Base-by-base conservation (phyloP, 345 rosid species). In the Excoecaria cochinchinensis region DNA sequence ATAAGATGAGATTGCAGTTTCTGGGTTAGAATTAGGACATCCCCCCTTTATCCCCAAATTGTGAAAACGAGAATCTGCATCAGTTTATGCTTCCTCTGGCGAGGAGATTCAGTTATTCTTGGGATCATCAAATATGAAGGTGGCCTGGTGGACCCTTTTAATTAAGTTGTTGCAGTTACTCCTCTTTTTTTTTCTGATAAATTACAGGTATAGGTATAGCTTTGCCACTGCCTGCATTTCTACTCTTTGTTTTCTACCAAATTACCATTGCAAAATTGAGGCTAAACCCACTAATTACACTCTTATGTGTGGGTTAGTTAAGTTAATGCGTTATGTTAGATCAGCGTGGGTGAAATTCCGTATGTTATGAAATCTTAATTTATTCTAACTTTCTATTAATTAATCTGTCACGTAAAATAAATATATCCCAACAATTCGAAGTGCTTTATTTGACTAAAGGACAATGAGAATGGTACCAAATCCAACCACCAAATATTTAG, bases 51-150 rank as follows among this genome's bases (percentile, higher is more conserved):
- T 21, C 3, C 56, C 44, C 44, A 75, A 67, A 24, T 13, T 46
- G 39, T n/a, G 42, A 67, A 47, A 75, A 68, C n/a, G 10, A 6
- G 70, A 51, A 66, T 56, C 62, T 67, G 8, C 4, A 0, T 8
- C 8, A 39, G 14, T 31, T 46, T 52, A 47, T 40, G 55, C 47
- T 62, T 64, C 55, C 42, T 40, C 55, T 9, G 76, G 62, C 4
- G 31, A 51, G 78, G 61, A 60, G 68, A 64, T 65, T 65, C 36
- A 65, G 69, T 64, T 11, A 42, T 58, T 74, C 58, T 78, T 48
- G 81, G 76, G 81, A 82, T 82, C 84, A 67, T 39, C 74, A 82
- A 67, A 55, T 39, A 9, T 44, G 46, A 31, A 31, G 46, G 44
- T 59, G 78, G 76, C 5, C 74, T 79, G 46, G 44, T 59, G 78